Conservation (phyloP, 495 filamentous ascomycete genomes). For the Cercophora newfieldiana region DNA sequence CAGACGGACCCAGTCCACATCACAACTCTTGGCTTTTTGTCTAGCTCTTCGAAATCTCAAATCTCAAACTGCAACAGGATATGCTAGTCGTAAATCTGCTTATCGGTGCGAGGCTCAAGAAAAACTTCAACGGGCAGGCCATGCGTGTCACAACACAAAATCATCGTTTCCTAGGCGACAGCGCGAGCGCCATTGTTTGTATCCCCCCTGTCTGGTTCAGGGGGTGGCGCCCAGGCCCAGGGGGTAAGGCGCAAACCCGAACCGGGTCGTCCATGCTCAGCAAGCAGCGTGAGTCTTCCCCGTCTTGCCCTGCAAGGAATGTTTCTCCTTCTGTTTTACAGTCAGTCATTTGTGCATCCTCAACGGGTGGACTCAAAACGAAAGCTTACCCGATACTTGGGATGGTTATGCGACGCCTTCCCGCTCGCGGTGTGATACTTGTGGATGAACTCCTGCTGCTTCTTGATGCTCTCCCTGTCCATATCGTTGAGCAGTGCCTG, state of each 20-base stretch:
- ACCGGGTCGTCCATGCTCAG: conserved; percentile 41
- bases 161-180: neutral
- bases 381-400: conserved; percentile 55
- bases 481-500: conserved; percentile 67
- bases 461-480: conserved; percentile 66
- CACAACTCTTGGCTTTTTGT: too few species aligned
- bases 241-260: too few species aligned
- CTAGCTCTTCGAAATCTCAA: too few species aligned
- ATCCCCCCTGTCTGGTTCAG: neutral
- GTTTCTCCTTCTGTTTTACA: conserved; percentile 61
- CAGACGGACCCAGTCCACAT: too few species aligned
- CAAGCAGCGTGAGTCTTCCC: conserved; percentile 88
- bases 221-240: neutral
- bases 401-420: conserved; percentile 60
- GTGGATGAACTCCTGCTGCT: conserved; percentile 64
- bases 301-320: conserved; percentile 81
- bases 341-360: neutral
- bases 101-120: neutral
- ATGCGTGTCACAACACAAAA: too few species aligned
- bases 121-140: too few species aligned
- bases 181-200: neutral
- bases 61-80: too few species aligned
- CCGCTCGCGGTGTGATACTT: conserved; percentile 55
- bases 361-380: neutral
- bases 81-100: neutral